A percentile compares a stretch with the other conserved stretches of the same genome.
phyloP scores from a whole-genome alignment of 176 grass and related monocot genomes.

The Oryza nivara region DNA sequence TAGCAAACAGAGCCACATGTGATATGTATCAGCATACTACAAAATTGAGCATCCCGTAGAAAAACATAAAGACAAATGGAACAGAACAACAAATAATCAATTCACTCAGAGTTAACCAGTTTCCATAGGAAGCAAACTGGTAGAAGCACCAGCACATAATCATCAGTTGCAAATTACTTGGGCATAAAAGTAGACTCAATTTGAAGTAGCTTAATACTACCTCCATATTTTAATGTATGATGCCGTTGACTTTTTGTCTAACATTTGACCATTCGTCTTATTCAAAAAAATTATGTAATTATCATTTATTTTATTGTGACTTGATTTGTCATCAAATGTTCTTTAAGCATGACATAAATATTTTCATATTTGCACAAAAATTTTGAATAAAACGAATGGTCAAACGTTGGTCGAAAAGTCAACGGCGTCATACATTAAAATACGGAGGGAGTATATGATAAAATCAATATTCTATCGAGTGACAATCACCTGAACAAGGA shows the following conservation, averaged over 20 bases:
- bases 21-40: constrained; percentile 14
- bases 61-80: constrained; percentile 5
- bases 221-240: no score
- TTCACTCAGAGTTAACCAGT: neutral
- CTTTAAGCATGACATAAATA: no score
- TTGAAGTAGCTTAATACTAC: constrained; percentile 23
- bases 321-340: no score
- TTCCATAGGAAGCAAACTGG: neutral
- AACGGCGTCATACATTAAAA: no score
- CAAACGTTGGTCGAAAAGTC: no score
- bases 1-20: constrained; percentile 21
- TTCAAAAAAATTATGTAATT: no score
- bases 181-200: constrained; percentile 15
- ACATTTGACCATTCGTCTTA: no score
- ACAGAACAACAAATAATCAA: neutral
- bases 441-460: neutral
- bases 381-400: no score
- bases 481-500: constrained; percentile 84
- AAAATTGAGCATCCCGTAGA: neutral
- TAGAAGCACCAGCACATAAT: neutral
- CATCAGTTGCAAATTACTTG: constrained; percentile 5
- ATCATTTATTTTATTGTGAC: no score
- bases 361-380: no score
- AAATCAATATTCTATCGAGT: constrained; percentile 8
- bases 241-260: no score